Conservation (phyloP, 305 asterid genomes). For the Fraxinus velutina region DNA sequence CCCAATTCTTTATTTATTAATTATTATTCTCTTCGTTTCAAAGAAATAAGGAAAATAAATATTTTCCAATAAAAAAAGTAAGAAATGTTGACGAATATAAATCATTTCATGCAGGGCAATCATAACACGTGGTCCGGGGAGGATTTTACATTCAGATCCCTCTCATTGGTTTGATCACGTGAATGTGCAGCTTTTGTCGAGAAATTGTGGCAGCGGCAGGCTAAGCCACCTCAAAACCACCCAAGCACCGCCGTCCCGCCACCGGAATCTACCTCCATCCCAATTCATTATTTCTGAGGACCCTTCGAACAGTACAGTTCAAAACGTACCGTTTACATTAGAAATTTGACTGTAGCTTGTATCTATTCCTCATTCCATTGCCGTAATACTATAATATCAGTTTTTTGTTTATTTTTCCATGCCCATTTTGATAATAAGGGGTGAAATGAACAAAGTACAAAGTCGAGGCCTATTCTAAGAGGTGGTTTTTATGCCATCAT, state of each 20-base stretch:
- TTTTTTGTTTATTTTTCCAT: neutral
- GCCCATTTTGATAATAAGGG: neutral
- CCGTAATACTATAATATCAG: neutral
- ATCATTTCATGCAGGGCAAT: neutral
- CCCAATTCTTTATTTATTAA: neutral
- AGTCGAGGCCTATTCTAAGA: neutral
- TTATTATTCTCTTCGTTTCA: neutral
- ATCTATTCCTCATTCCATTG: neutral
- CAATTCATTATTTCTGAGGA: neutral
- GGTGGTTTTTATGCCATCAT: neutral
- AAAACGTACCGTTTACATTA: neutral
- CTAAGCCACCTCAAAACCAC: constrained; percentile 11
- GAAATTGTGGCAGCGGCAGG: constrained; percentile 24
- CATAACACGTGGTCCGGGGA: constrained; percentile 42
- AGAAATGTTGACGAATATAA: constrained; percentile 7
- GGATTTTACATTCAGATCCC: constrained; percentile 34
- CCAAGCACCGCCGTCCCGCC: constrained; percentile 20
- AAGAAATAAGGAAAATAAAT: neutral
- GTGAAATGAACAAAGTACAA: neutral
- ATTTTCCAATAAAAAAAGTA: neutral
- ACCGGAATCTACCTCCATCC: constrained; percentile 9
- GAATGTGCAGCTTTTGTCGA: constrained; percentile 51
- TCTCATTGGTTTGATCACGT: constrained; percentile 35
- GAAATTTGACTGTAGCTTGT: neutral
- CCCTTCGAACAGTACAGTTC: neutral